phyloP scores from a whole-genome alignment of 768 basidiomycete species.

The Lentinula raphanica region DNA sequence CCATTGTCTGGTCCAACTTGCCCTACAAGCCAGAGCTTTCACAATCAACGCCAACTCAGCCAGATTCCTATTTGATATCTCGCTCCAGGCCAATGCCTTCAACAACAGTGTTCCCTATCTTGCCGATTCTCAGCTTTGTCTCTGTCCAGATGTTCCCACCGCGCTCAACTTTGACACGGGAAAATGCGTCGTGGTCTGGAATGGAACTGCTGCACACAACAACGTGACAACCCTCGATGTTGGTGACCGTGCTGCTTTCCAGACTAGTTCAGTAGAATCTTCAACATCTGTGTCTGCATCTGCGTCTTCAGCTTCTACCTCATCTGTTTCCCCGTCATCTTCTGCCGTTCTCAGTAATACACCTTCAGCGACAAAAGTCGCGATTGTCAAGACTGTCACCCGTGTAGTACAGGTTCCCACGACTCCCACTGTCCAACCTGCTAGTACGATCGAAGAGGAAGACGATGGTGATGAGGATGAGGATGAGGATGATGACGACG shows the following conservation, averaged over 20 bases:
- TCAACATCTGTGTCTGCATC: background rate
- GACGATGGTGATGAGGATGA: constrained; percentile 14
- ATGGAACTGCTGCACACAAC: constrained; percentile 27
- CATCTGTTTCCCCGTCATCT: constrained; percentile 1
- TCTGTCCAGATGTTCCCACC: constrained; percentile 52
- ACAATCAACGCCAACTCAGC: constrained; percentile 58
- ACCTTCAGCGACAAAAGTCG: constrained; percentile 4
- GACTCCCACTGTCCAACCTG: background rate
- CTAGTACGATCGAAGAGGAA: constrained; percentile 9
- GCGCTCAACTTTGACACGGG: constrained; percentile 24
- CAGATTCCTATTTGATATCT: constrained; percentile 44
- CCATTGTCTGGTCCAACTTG: constrained; percentile 64
- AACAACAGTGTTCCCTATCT: constrained; percentile 50
- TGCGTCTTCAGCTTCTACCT: background rate
- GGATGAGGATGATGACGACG: constrained; percentile 9
- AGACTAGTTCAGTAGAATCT: background rate
- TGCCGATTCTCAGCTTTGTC: constrained; percentile 39
- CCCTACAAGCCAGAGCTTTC: constrained; percentile 64
- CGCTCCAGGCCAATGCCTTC: constrained; percentile 42
- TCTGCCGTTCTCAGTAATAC: constrained; percentile 8
- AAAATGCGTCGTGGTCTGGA: constrained; percentile 55
- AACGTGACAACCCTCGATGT: constrained; percentile 5
- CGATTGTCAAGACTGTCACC: constrained; percentile 16
- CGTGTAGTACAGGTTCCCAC: background rate
- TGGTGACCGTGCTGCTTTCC: background rate